Conservation (phyloP, 305 asterid genomes). For the Petunia hybrid region DNA sequence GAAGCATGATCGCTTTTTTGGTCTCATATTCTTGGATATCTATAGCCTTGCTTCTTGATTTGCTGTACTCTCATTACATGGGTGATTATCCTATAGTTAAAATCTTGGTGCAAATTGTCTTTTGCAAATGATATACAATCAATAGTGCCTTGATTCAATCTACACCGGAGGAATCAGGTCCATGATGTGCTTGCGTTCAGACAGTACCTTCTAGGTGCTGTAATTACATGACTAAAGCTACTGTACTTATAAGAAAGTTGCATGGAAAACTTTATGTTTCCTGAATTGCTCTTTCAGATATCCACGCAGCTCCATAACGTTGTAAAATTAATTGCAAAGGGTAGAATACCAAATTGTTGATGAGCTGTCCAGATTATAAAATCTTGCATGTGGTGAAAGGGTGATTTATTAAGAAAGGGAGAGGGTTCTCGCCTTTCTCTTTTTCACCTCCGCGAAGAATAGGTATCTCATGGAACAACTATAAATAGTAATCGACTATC, state of each 20-base stretch:
- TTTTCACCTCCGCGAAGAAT: constrained; percentile 17
- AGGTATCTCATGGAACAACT: constrained; percentile 1
- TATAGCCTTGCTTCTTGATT: neutral
- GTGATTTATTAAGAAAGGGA: neutral
- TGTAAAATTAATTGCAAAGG: constrained; percentile 4
- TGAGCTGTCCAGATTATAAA: constrained; percentile 8
- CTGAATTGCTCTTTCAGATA: neutral
- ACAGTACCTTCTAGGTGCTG: constrained; percentile 19
- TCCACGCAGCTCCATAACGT: constrained; percentile 11
- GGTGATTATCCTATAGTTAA: neutral
- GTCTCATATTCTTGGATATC: constrained; percentile 13
- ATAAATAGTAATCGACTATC: neutral
- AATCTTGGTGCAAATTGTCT: neutral
- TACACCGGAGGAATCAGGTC: constrained; percentile 2
- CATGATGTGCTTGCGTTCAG: neutral
- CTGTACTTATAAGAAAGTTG: neutral
- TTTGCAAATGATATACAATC: neutral
- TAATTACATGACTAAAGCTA: neutral
- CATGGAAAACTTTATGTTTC: neutral
- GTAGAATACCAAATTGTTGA: constrained; percentile 9
- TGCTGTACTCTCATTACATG: neutral
- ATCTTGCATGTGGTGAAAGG: constrained; percentile 2
- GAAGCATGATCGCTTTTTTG: neutral
- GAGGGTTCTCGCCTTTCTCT: constrained; percentile 1
- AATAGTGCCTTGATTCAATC: neutral